Base-by-base conservation (phyloP, 2,329 filamentous ascomycete species). In the Aspergillus sp. region DNA sequence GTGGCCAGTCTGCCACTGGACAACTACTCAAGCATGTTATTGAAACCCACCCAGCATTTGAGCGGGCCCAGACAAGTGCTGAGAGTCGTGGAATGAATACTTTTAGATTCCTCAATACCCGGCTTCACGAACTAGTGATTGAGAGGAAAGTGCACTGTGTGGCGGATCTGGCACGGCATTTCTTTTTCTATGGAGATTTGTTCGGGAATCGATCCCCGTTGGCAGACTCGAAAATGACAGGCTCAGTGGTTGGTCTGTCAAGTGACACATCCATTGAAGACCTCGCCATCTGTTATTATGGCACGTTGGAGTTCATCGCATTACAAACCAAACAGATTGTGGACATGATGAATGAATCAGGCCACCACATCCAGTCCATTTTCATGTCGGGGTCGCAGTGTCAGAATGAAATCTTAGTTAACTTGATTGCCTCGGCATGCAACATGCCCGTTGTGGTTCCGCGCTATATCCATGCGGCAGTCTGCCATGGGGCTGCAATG, bases 321-420 rank as follows among this genome's bases (percentile, higher is more conserved):
- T 81, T 96, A 66, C 90, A 97, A 70, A 96, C 91, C 1, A 83
- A 87, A 44, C 90, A 97, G 68, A 97, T 97, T 60, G 78, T 96
- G 52, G 85, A 91, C 58, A 78, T 84, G 32, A 95, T 96, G 89
- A 96, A 96, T 75, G 73, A 77, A 35, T 75, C 87, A 1, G 90
- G 90, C 9, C 90, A 96, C 70, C 73, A 80, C 54, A 90, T 96
- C 64, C 82, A 77, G 42, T 89, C 84, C 52, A 94, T 96, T 70
- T 96, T 95, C 81, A 96, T 96, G 90, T 94, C 88, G 7, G 90
- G 90, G 47, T 91, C 87, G 10, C 90, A 95, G 66, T 95, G 90
- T 74, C 89, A 95, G 70, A 96, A 96, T 67, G 80, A 83, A 30
- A 79, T 96, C 49, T 76, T 96, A 43, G 95, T 96, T 87, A 79